Evolutionary conservation across 768 basidiomycete genomes (phyloP).

Genomic region (Nidularia pulvinata): DNA sequence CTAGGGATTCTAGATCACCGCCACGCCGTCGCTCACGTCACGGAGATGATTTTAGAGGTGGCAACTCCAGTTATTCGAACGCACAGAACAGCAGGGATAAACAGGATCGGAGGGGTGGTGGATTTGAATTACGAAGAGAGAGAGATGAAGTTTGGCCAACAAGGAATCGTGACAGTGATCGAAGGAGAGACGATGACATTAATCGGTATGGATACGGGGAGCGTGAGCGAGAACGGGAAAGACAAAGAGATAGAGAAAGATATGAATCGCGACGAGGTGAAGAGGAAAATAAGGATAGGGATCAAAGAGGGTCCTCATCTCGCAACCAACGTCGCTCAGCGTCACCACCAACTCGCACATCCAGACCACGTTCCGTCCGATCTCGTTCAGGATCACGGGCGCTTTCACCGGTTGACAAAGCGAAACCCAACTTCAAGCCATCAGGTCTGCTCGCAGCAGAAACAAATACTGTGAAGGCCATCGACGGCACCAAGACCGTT

Average conservation of each 20-base stretch:
- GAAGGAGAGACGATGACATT: slow-evolving; percentile 8
- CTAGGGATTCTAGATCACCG: slow-evolving; percentile 15
- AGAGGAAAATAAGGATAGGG: slow-evolving; percentile 22
- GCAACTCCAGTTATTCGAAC: slow-evolving; percentile 3
- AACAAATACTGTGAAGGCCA: slow-evolving; percentile 85
- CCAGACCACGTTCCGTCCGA: slow-evolving; percentile 32
- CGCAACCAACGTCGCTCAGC: slow-evolving; percentile 49
- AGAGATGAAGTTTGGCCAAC: no score
- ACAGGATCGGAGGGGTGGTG: no score
- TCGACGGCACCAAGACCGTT: slow-evolving; percentile 77
- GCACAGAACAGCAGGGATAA: no score
- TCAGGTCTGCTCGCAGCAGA: slow-evolving; percentile 95
- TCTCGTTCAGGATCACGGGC: slow-evolving; percentile 48
- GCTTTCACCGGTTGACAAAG: slow-evolving; percentile 34
- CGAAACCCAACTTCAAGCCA: slow-evolving; percentile 87
- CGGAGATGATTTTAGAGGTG: slow-evolving; percentile 4
- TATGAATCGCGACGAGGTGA: slow-evolving; percentile 33
- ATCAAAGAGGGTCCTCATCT: slow-evolving; percentile 24
- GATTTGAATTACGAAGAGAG: no score
- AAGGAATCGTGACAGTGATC: no score
- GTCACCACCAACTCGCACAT: slow-evolving; percentile 52
- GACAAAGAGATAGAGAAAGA: slow-evolving; percentile 40
- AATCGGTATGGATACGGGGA: slow-evolving; percentile 25
- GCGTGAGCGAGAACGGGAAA: slow-evolving; percentile 38
- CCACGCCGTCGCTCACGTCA: not conserved